Base-by-base conservation (phyloP, 106 monocot genomes). In the Narthecium ossifragum region DNA sequence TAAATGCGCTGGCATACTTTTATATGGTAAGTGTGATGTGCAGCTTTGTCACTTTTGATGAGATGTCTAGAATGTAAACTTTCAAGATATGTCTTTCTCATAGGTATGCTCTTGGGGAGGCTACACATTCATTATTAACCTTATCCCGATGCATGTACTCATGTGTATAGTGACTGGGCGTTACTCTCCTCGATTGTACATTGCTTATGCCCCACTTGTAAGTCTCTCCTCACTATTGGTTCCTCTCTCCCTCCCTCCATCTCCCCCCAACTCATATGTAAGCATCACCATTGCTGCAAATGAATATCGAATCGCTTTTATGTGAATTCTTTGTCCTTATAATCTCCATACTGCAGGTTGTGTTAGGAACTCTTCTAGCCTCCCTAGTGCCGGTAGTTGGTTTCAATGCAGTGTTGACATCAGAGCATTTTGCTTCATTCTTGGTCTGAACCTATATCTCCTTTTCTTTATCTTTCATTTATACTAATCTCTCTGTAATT, bases 91-190 rank as follows among this genome's bases (percentile, higher is more conserved):
- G 15, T 51, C 11, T 51, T 23, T 51, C 55, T 63, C 71, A 30
- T 53, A 96, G 96, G 96, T 96, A 23, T 96, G 96, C 43, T 96
- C 96, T 23, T 96, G 96, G 96, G 96, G 96, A 73, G 96, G 96
- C 31, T 96, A 96, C 75, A 96, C 96, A 15, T 90, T 96, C 69
- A 96, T 96, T 55, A 90, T 96, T 57, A 96, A 96, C 60, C 90
- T 96, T 78, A 96, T 96, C 60, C 96, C 96, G 38, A 96, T 96
- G 90, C 96, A 96, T 70, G 90, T 75, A 59, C 85, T 96, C 24
- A 60, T 96, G 40, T 96, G 90, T 36, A 96, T 96, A 64, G 86
- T 86, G 14, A 96, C 90, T 32, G 96, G 96, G 46, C 96, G 96
- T 17, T 96, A 90, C 46, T 96, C 96, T 31, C 64, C 90, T 47